Percentiles rank a stretch among this genome's conserved stretches.
phyloP scores from a whole-genome alignment of 2,329 filamentous ascomycete species.

The Xylariomycetidae sp. region DNA sequence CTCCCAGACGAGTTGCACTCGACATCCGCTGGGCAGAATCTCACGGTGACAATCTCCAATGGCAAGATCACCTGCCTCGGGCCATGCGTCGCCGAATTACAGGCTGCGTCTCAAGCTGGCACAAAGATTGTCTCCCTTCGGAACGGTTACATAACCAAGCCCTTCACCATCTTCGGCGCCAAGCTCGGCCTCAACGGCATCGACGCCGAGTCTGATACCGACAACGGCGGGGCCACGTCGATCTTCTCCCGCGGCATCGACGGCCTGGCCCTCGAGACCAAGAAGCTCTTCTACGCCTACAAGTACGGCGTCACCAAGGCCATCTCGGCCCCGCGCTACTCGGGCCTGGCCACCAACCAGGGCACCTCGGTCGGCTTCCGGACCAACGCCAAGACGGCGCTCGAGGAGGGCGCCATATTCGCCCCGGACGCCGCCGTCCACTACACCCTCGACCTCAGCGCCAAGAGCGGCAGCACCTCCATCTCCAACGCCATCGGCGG shows the following conservation, averaged over 20 bases:
- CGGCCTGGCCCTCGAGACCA: conserved; percentile 49
- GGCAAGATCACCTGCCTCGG: conserved; percentile 56
- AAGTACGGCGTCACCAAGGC: conserved; percentile 55
- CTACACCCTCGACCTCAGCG: conserved; percentile 48
- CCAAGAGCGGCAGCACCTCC: conserved; percentile 41
- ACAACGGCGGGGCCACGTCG: conserved; percentile 43
- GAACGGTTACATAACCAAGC: conserved; percentile 56
- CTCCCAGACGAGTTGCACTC: conserved; percentile 30
- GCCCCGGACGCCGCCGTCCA: conserved; percentile 51
- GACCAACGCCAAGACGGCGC: conserved; percentile 42
- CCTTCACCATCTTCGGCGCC: conserved; percentile 58
- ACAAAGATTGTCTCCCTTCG: conserved; percentile 41
- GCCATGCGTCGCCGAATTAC: conserved; percentile 41
- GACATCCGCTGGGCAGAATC: conserved; percentile 18
- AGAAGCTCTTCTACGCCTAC: conserved; percentile 49
- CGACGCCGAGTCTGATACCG: conserved; percentile 49
- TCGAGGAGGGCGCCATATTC: conserved; percentile 49
- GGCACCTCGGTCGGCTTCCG: conserved; percentile 57
- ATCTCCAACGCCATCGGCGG: conserved; percentile 50
- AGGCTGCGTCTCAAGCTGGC: conserved; percentile 28
- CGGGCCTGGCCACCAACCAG: conserved; percentile 38
- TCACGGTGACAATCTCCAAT: conserved; percentile 47
- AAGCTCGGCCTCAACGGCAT: conserved; percentile 61
- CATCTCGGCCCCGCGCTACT: conserved; percentile 50
- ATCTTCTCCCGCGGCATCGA: conserved; percentile 56